Conservation (phyloP, 768 basidiomycete species). For the Albatrellus ellisii region DNA sequence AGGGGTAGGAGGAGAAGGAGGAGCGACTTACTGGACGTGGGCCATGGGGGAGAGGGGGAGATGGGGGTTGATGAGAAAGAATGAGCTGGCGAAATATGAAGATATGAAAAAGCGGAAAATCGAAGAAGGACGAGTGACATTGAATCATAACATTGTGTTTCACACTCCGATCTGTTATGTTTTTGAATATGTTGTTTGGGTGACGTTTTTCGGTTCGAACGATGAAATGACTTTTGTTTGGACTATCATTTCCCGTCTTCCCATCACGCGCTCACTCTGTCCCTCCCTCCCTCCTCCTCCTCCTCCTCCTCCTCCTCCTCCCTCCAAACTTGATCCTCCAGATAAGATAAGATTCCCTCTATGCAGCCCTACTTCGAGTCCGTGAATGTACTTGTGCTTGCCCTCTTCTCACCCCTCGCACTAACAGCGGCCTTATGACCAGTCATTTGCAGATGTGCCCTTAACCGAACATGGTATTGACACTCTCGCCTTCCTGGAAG, state of each 20-base stretch:
- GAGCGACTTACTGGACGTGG: background rate
- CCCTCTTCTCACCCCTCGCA: background rate
- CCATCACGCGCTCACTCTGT: too few relatives aligned
- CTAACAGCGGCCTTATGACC: constrained; percentile 4
- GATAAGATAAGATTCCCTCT: constrained; percentile 3
- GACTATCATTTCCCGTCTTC: too few relatives aligned
- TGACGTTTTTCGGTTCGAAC: background rate
- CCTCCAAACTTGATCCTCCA: background rate
- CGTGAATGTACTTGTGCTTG: constrained; percentile 35
- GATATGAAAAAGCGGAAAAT: background rate
- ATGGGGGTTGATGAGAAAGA: background rate
- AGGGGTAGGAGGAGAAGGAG: too few relatives aligned
- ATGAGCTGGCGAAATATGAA: background rate
- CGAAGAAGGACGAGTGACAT: background rate
- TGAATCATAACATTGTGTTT: background rate
- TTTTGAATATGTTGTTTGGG: background rate
- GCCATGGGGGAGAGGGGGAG: background rate
- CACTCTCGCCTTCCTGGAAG: constrained; percentile 70
- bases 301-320: background rate
- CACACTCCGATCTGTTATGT: background rate
- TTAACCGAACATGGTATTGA: constrained; percentile 69
- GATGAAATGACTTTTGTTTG: background rate
- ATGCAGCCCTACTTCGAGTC: constrained; percentile 58
- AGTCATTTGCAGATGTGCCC: constrained; percentile 85
- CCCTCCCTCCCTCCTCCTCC: background rate